Conservation (phyloP, 148 eudicot species). For the Talinum fruticosum region DNA sequence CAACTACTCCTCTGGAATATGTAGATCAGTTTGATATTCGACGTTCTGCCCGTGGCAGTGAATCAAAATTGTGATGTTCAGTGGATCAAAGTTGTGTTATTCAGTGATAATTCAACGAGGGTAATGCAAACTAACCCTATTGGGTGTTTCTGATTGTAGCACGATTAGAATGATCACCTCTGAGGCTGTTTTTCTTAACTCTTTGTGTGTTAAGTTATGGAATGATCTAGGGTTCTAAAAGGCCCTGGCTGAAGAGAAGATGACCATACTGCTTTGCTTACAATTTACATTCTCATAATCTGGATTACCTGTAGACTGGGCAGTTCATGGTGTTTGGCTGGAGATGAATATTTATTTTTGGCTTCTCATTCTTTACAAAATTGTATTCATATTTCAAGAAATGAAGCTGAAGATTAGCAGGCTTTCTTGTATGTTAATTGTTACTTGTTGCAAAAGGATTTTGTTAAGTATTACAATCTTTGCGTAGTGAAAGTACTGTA, state of each 20-base stretch:
- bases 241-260: conserved; percentile 16
- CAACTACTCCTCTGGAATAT: conserved; percentile 51
- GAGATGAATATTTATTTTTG: conserved; percentile 26
- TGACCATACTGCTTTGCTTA: conserved; percentile 14
- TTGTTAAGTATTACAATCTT: background rate
- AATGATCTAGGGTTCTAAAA: background rate
- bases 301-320: conserved; percentile 11
- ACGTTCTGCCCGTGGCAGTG: conserved; percentile 32
- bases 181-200: background rate
- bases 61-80: conserved; percentile 34
- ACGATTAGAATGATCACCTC: conserved; percentile 16
- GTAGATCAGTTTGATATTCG: conserved; percentile 64
- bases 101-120: conserved; percentile 14
- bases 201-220: conserved; percentile 10
- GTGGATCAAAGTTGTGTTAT: background rate
- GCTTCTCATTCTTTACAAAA: conserved; percentile 25
- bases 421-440: background rate
- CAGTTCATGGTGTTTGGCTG: conserved; percentile 14
- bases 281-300: conserved; percentile 13
- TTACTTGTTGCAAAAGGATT: background rate
- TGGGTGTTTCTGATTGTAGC: conserved; percentile 19
- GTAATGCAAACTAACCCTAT: conserved; percentile 15
- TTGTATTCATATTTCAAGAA: conserved; percentile 30
- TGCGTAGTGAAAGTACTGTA: too few relatives aligned
- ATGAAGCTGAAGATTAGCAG: conserved; percentile 11